Percentiles rank a stretch among this genome's conserved stretches.
Evolutionary conservation across 2,329 filamentous ascomycete genomes (phyloP).

Genomic region (Aspergillus tubingensis): DNA sequence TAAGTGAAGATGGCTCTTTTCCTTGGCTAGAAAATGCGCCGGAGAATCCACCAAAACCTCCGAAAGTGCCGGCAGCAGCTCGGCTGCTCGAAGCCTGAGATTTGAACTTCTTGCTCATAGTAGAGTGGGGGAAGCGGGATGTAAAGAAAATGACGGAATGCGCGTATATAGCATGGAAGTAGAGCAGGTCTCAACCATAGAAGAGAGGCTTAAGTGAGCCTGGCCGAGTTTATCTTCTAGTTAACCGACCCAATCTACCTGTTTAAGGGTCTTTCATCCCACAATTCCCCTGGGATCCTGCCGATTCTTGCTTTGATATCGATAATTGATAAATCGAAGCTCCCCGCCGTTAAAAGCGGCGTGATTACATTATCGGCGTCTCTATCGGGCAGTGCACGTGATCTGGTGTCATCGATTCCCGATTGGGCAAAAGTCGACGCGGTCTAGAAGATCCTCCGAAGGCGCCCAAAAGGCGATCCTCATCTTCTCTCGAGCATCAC

Average conservation of each 20-base stretch:
- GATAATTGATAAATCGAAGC: background rate
- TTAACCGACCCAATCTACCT: background rate
- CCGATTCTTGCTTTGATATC: background rate
- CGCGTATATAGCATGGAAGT: constrained; percentile 1
- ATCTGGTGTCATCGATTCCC: constrained; percentile 34
- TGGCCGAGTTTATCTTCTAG: background rate
- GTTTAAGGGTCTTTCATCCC: background rate
- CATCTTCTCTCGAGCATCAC: constrained; percentile 18
- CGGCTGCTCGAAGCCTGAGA: constrained; percentile 65
- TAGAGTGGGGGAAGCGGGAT: constrained; percentile 36
- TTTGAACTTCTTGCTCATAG: constrained; percentile 65
- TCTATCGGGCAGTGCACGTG: constrained; percentile 38
- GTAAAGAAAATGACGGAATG: constrained; percentile 19
- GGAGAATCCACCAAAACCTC: constrained; percentile 47
- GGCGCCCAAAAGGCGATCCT: background rate
- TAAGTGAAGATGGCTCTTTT: constrained; percentile 64
- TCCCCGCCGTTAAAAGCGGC: constrained; percentile 7
- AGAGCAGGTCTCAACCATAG: background rate
- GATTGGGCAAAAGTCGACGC: constrained; percentile 33
- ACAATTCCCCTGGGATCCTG: background rate
- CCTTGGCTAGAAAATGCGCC: constrained; percentile 40
- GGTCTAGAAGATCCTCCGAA: constrained; percentile 12
- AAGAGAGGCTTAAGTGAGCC: background rate
- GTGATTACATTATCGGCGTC: constrained; percentile 25
- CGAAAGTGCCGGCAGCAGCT: constrained; percentile 54